Evolutionary conservation across 345 rosid genomes (phyloP).

Genomic region (Syzygium jambos): DNA sequence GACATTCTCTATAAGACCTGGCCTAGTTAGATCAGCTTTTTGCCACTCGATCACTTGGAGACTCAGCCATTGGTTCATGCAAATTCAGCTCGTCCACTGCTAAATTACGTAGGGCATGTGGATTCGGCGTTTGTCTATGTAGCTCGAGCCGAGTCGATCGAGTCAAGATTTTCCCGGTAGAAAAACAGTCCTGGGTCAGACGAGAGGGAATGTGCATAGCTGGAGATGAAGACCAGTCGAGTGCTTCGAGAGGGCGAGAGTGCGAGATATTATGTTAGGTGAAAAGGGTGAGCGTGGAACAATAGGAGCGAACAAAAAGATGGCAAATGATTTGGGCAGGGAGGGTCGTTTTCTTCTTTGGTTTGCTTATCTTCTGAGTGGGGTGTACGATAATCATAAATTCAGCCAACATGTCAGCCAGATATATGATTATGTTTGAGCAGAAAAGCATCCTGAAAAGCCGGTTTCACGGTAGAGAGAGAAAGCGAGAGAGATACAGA

Average conservation of each 20-base stretch:
- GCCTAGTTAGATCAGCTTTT: background rate
- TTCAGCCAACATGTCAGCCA: slow-evolving; percentile 6
- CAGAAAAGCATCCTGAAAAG: background rate
- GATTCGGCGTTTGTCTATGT: background rate
- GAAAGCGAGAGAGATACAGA: background rate
- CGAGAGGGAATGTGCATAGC: background rate
- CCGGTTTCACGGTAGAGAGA: background rate
- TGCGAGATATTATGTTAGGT: background rate
- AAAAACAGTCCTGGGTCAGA: background rate
- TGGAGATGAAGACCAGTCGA: background rate
- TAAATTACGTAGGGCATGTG: background rate
- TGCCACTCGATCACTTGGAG: background rate
- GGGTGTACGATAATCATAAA: slow-evolving; percentile 3
- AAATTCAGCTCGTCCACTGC: background rate
- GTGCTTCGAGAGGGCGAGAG: background rate
- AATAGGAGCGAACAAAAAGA: background rate
- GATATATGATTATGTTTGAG: background rate
- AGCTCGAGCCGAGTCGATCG: background rate
- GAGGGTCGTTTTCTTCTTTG: background rate
- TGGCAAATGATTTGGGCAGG: background rate
- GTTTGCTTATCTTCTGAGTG: slow-evolving; percentile 5
- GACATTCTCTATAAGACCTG: background rate
- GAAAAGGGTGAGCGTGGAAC: background rate
- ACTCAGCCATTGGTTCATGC: background rate
- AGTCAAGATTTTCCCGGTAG: background rate